A percentile compares a stretch with the other conserved stretches of the same genome.
Conservation (phyloP, 2,329 filamentous ascomycete genomes). For the Diaporthe caulivora region DNA sequence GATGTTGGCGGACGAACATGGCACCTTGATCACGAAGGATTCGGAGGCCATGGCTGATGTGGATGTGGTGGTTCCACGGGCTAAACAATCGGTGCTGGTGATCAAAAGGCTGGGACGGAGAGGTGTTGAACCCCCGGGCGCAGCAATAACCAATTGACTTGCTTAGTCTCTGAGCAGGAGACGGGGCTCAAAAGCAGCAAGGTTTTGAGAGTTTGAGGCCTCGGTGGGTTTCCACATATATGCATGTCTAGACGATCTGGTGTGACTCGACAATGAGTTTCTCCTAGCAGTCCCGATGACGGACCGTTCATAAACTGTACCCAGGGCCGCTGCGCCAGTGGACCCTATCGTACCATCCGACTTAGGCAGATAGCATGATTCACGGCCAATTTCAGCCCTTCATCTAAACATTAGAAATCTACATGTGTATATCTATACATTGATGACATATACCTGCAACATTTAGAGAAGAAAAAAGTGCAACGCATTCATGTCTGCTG, state of each 20-base stretch:
- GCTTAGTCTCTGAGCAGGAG: background rate
- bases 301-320: constrained; percentile 15
- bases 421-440: too few relatives aligned
- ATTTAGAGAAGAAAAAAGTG: background rate
- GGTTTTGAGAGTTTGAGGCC: background rate
- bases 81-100: background rate
- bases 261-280: constrained; percentile 35
- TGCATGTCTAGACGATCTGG: background rate
- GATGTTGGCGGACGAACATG: constrained; percentile 97
- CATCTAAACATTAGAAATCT: background rate
- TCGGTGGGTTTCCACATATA: constrained; percentile 10
- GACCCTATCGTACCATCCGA: constrained; percentile 10
- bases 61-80: background rate
- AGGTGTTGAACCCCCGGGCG: constrained; percentile 35
- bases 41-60: constrained; percentile 49
- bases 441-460: background rate
- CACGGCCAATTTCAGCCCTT: background rate
- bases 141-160: background rate
- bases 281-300: constrained; percentile 38
- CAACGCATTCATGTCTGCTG: background rate
- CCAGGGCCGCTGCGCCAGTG: constrained; percentile 9
- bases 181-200: background rate
- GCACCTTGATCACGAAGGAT: constrained; percentile 81
- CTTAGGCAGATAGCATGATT: constrained; percentile 8
- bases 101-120: background rate